Conservation (phyloP, 768 basidiomycete genomes). For the Mycena latifolia region DNA sequence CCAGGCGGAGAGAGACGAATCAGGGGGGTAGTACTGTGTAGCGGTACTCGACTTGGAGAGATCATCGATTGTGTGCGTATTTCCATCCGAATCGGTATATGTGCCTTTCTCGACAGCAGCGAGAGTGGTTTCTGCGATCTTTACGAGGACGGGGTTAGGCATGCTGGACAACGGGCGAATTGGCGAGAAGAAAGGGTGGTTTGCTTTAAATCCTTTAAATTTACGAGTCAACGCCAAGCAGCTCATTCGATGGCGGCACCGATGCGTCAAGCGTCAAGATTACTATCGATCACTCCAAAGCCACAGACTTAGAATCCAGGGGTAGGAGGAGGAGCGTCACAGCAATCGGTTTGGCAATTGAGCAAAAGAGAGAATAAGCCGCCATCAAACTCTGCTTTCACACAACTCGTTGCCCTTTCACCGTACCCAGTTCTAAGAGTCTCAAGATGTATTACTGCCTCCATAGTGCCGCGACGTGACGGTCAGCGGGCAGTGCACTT, state of each 20-base stretch:
- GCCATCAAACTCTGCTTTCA: too few species aligned
- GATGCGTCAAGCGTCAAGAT: too few species aligned
- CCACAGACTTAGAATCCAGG: too few species aligned
- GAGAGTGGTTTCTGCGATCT: conserved; percentile 60
- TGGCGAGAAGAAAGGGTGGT: background rate
- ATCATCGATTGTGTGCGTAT: conserved; percentile 50
- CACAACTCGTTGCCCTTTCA: too few species aligned
- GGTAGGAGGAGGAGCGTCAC: too few species aligned
- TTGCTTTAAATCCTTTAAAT: background rate
- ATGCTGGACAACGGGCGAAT: background rate
- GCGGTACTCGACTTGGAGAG: conserved; percentile 50
- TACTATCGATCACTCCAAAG: too few species aligned
- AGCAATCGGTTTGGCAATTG: too few species aligned
- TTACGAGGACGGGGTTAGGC: conserved; percentile 22
- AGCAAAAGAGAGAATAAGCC: too few species aligned
- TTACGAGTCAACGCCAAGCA: conserved; percentile 10
- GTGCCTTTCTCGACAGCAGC: conserved; percentile 55
- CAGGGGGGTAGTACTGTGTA: conserved; percentile 58
- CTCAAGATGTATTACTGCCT: too few species aligned
- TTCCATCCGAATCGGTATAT: conserved; percentile 42
- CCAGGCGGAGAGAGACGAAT: conserved; percentile 55
- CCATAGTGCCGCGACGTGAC: too few species aligned
- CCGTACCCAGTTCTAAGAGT: too few species aligned
- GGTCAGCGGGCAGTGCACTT: too few species aligned
- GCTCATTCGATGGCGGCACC: conserved; percentile 9